Evolutionary conservation across 768 basidiomycete species (phyloP).

Genomic region (Coprinellus micaceus): DNA sequence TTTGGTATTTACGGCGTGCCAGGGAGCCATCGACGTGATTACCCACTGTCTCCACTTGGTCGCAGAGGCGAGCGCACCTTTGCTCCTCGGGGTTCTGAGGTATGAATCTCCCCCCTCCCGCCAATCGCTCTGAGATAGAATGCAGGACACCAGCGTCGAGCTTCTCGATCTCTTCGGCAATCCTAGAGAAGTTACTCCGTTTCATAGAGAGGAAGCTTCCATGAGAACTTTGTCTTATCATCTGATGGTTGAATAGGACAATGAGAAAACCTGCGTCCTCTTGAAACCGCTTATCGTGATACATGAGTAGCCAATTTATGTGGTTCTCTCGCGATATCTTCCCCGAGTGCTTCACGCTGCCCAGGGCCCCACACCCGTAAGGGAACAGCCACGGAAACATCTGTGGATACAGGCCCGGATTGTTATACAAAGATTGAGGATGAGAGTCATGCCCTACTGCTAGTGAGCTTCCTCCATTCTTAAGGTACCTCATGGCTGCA

Average conservation of each 20-base stretch:
- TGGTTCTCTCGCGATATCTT: background rate
- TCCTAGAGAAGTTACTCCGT: constrained; percentile 21
- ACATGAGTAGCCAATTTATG: constrained; percentile 11
- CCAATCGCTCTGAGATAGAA: constrained; percentile 18
- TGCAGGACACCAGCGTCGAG: constrained; percentile 22
- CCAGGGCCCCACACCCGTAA: constrained; percentile 32
- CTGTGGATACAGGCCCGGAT: constrained; percentile 31
- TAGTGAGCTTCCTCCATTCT: background rate
- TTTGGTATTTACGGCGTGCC: constrained; percentile 23
- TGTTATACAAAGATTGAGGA: constrained; percentile 19
- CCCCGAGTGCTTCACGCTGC: background rate
- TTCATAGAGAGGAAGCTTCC: constrained; percentile 28
- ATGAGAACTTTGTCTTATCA: constrained; percentile 25
- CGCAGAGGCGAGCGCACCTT: constrained; percentile 19
- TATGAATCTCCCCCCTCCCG: constrained; percentile 20
- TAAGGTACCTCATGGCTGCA: background rate
- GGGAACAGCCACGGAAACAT: constrained; percentile 40
- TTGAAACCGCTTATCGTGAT: constrained; percentile 38
- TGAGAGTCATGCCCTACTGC: background rate
- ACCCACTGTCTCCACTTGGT: constrained; percentile 25
- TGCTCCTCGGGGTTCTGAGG: constrained; percentile 19
- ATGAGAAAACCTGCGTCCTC: constrained; percentile 32
- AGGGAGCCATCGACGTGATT: constrained; percentile 22
- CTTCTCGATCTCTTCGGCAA: constrained; percentile 18
- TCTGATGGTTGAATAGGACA: constrained; percentile 37